Base-by-base conservation (phyloP, 805 yeast species). In the Candida peoriensis region DNA sequence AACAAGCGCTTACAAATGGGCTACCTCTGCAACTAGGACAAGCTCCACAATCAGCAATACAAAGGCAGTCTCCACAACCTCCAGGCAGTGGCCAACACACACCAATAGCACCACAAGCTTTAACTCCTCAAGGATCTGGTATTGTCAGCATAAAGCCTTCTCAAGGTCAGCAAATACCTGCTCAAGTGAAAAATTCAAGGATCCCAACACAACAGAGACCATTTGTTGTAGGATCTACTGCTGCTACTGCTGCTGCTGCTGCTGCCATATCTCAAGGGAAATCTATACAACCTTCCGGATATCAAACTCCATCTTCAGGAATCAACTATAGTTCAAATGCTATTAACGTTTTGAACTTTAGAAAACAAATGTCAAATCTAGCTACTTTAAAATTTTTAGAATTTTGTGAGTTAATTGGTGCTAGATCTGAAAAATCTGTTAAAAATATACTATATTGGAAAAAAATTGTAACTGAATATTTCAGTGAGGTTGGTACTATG, bases 321-420 rank as follows among this genome's bases (percentile, higher is more conserved):
- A 16, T 25, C 19, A 25, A 13, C 15, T 25, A 33, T 19, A 37
- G 34, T 24, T 11, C 38, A 8, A 33, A 37, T 34, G 30, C 43
- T 8, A 32, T 37, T 33, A 47, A 38, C 41, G 37, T 36, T 28
- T 33, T 53, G 22, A 51, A 56, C 20, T 58, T 51, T 25, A 56
- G 70, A 37, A 63, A 61, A 39, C 60, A 62, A 30, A 57, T 69
- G 19, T 66, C 77, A 1, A 70, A 73, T 36, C 60, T 68, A 24
- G 80, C 80, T 2, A 62, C 75, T 6, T 53, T 74, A 33, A 63
- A 74, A 35, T 54, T 76, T 10, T 55, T 74, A 43, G 77, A 72
- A 29, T 61, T 72, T 21, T 62, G 74, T 27, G 79, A 74, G 40
- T 48, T 61, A 26, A 48, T 74, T 14, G 61, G 73, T 34, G 58